phyloP scores from a whole-genome alignment of 2,329 filamentous ascomycete genomes.

The Fusarium armeniacum region DNA sequence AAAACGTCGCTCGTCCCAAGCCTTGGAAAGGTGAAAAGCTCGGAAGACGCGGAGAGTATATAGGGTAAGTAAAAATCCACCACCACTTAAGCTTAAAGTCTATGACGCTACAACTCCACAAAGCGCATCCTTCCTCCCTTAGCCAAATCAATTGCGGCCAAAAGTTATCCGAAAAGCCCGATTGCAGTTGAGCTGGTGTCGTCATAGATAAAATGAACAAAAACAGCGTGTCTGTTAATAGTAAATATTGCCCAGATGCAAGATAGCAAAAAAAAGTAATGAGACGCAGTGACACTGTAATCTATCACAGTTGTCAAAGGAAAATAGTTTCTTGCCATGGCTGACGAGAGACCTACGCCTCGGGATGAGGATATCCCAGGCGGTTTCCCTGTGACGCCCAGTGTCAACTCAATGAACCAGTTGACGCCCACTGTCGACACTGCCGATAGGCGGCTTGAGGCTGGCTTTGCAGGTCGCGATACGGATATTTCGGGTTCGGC shows the following conservation, averaged over 20 bases:
- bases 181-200: slow-evolving; percentile 17
- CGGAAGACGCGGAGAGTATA: slow-evolving; percentile 1
- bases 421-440: slow-evolving; percentile 24
- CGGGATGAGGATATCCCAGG: slow-evolving; percentile 48
- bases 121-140: slow-evolving; percentile 1
- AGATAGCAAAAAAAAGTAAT: not conserved
- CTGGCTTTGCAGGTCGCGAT: slow-evolving; percentile 26
- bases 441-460: slow-evolving; percentile 26
- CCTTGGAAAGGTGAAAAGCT: not conserved
- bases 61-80: slow-evolving; percentile 17
- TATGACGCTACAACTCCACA: slow-evolving; percentile 36
- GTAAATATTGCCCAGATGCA: not conserved
- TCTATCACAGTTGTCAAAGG: not conserved
- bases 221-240: slow-evolving; percentile 20
- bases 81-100: slow-evolving; percentile 28
- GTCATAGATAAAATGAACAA: slow-evolving; percentile 34
- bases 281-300: not conserved
- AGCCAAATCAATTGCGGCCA: slow-evolving; percentile 10
- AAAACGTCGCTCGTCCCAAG: not conserved
- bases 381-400: slow-evolving; percentile 48
- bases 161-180: slow-evolving; percentile 41
- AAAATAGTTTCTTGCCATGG: slow-evolving; percentile 30
- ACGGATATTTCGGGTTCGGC: slow-evolving; percentile 1
- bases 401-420: slow-evolving; percentile 29
- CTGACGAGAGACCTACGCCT: slow-evolving; percentile 43